Percentiles rank a stretch among this genome's conserved stretches.
phyloP scores from a whole-genome alignment of 2,329 filamentous ascomycete species.

The Aspergillus piperis region DNA sequence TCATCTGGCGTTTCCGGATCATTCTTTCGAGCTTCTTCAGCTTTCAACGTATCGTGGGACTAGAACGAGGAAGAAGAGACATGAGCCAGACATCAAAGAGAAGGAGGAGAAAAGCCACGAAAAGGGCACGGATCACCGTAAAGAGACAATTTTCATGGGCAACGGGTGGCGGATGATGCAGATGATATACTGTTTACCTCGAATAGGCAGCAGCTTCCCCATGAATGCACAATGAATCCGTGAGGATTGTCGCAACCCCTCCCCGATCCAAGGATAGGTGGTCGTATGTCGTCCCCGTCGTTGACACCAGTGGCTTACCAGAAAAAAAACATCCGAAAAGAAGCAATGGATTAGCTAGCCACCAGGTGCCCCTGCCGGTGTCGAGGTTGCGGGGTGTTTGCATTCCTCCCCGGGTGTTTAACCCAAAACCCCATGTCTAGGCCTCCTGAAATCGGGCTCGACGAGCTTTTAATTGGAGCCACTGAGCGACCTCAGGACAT shows the following conservation, averaged over 20 bases:
- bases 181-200: neutral
- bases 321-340: neutral
- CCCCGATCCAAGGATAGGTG: neutral
- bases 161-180: neutral
- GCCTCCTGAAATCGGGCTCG: neutral
- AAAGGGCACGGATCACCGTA: neutral
- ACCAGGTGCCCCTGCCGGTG: neutral
- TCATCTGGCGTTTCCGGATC: neutral
- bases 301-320: neutral
- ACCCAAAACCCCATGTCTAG: neutral
- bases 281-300: neutral
- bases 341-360: neutral
- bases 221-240: neutral
- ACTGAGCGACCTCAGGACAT: neutral
- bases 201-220: neutral
- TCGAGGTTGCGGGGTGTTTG: neutral
- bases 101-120: neutral
- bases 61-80: neutral
- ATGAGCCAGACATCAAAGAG: neutral
- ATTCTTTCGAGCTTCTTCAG: neutral
- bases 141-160: neutral
- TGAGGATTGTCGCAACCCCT: neutral
- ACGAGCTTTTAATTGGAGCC: neutral
- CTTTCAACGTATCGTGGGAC: neutral
- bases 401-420: neutral